phyloP scores from a whole-genome alignment of 164 flowering plant species.

The Nelumbo lutea region DNA sequence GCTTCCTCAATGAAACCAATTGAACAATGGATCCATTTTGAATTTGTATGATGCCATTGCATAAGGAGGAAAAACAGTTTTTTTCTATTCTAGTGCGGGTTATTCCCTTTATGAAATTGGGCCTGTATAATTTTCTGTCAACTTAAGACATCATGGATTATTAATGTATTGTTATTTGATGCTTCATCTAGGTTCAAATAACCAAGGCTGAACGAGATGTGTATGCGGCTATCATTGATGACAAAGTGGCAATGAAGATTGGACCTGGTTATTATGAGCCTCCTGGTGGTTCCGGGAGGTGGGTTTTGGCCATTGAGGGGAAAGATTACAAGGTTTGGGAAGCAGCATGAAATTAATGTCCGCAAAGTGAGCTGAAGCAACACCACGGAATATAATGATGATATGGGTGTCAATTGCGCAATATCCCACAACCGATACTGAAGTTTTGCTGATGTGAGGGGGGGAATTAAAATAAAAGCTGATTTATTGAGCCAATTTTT shows the following conservation, averaged over 20 bases:
- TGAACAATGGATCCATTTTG: not conserved
- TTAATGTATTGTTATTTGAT: constrained; percentile 3
- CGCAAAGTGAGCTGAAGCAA: not conserved
- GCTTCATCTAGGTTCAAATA: constrained; percentile 55
- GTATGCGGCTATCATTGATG: constrained; percentile 82
- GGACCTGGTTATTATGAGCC: constrained; percentile 96
- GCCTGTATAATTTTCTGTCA: not conserved
- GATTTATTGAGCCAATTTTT: not conserved
- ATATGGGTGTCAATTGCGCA: not conserved
- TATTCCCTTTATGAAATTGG: not conserved
- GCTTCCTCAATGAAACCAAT: too few species aligned
- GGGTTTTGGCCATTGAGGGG: constrained; percentile 70
- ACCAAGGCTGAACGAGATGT: constrained; percentile 78
- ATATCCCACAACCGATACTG: not conserved
- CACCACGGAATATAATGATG: not conserved
- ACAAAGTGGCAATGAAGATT: constrained; percentile 80
- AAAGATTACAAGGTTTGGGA: constrained; percentile 92
- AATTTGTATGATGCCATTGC: not conserved
- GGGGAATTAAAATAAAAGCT: not conserved
- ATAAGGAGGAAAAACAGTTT: not conserved
- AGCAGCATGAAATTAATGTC: constrained; percentile 32
- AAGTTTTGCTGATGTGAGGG: not conserved
- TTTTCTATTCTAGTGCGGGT: not conserved
- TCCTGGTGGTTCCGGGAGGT: constrained; percentile 40
- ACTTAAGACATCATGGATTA: not conserved